phyloP scores from a whole-genome alignment of 2,329 filamentous ascomycete species.

The Lizonia empirigonia region DNA sequence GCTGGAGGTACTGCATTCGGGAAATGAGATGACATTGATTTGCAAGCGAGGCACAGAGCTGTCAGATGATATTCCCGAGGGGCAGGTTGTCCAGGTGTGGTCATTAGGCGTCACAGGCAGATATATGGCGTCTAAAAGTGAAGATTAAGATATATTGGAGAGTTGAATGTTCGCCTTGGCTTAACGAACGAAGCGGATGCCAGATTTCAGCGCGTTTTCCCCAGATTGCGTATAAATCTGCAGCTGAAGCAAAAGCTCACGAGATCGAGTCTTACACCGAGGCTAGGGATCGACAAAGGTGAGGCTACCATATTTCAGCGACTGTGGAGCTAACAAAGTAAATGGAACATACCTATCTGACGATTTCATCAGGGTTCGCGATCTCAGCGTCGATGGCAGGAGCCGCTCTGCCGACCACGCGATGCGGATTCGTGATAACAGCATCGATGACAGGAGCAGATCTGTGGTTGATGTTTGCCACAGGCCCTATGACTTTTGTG shows the following conservation, averaged over 20 bases:
- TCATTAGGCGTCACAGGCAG: background rate
- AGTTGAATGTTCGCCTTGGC: background rate
- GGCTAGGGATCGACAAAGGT: too few relatives aligned
- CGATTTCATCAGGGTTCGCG: background rate
- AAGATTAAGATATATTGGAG: background rate
- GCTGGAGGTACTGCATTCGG: slow-evolving; percentile 3
- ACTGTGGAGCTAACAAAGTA: background rate
- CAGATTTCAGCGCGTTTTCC: background rate
- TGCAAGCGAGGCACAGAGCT: slow-evolving; percentile 7
- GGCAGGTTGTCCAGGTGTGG: background rate
- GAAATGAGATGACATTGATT: slow-evolving; percentile 2
- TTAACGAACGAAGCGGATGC: background rate
- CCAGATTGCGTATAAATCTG: too few relatives aligned
- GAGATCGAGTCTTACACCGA: too few relatives aligned
- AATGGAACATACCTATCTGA: background rate
- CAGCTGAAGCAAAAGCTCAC: too few relatives aligned
- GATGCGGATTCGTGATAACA: background rate
- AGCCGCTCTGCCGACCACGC: background rate
- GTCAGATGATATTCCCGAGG: slow-evolving; percentile 11
- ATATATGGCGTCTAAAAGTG: background rate
- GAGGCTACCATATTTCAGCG: too few relatives aligned
- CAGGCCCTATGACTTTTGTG: background rate
- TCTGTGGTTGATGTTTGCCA: background rate
- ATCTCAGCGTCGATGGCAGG: background rate
- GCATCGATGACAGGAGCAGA: background rate